phyloP scores from a whole-genome alignment of 805 yeast species.

The Ogataea zsoltii region DNA sequence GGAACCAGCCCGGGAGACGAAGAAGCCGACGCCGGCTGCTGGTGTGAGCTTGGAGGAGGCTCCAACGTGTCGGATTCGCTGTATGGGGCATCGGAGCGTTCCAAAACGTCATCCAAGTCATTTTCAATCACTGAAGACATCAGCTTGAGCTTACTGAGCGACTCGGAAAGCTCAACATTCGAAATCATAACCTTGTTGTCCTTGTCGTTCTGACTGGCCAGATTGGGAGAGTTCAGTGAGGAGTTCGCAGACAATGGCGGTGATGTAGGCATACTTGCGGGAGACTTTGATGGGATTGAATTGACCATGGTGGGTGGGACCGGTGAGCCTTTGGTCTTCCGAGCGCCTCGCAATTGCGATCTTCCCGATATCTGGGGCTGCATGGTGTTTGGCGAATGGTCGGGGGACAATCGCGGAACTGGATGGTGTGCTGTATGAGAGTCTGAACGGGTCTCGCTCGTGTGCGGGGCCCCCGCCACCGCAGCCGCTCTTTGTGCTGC shows the following conservation, averaged over 20 bases:
- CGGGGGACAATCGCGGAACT: no score
- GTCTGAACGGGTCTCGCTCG: background rate
- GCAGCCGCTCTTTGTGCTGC: conserved; percentile 15
- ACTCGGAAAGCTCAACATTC: conserved; percentile 25
- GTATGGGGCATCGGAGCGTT: conserved; percentile 15
- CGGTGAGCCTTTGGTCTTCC: background rate
- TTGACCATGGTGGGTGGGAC: no score
- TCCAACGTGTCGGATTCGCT: background rate
- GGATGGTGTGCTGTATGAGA: background rate
- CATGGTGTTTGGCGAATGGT: background rate
- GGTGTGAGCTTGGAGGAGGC: background rate
- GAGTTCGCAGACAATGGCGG: conserved; percentile 22
- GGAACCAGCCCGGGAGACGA: conserved; percentile 5
- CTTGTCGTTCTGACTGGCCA: conserved; percentile 10
- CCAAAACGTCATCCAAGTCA: conserved; percentile 34
- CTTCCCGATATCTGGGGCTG: background rate
- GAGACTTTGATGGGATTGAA: conserved; percentile 5
- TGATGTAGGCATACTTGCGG: conserved; percentile 17
- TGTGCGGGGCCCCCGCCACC: conserved; percentile 6
- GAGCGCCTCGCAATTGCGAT: conserved; percentile 4
- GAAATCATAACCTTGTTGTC: conserved; percentile 13
- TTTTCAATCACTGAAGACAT: conserved; percentile 37
- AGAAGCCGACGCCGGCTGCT: conserved; percentile 1
- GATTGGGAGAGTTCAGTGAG: conserved; percentile 18
- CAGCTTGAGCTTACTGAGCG: conserved; percentile 29